Percentiles rank a stretch among this genome's conserved stretches.
phyloP scores from a whole-genome alignment of 176 grass and related monocot species.

The Carex littledalei region DNA sequence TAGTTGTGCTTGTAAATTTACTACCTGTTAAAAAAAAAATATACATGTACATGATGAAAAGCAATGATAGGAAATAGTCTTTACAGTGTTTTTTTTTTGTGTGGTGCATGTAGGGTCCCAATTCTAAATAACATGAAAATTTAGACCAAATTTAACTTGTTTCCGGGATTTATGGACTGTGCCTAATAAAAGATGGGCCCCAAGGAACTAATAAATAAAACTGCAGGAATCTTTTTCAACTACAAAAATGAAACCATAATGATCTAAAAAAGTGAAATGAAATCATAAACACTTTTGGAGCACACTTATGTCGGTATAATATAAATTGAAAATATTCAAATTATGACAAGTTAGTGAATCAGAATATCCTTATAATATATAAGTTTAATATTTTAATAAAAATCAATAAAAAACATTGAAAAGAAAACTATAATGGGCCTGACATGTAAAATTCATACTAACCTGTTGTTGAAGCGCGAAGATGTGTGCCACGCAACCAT shows the following conservation, averaged over 20 bases:
- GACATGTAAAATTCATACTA: constrained; percentile 10
- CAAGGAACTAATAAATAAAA: neutral
- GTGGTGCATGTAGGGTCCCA: neutral
- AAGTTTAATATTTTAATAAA: neutral
- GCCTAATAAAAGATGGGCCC: constrained; percentile 1
- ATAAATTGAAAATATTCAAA: neutral
- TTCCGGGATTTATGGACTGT: constrained; percentile 3
- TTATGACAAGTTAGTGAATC: neutral
- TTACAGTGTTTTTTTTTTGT: neutral
- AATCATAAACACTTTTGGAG: neutral
- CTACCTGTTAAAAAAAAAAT: constrained; percentile 47
- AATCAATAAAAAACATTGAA: neutral
- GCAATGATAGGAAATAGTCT: neutral
- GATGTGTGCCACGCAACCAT: constrained; percentile 84
- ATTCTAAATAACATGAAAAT: neutral
- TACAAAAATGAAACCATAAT: neutral
- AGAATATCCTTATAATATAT: neutral
- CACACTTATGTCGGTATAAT: neutral
- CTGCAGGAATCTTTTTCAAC: neutral
- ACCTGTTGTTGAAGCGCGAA: constrained; percentile 94
- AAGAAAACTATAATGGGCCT: neutral
- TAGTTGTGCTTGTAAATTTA: constrained; percentile 79
- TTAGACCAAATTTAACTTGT: neutral
- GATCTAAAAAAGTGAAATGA: neutral
- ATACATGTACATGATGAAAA: neutral